Evolutionary conservation across 352 stramenopile species (phyloP).

Genomic region (Pythium sukuiense): DNA sequence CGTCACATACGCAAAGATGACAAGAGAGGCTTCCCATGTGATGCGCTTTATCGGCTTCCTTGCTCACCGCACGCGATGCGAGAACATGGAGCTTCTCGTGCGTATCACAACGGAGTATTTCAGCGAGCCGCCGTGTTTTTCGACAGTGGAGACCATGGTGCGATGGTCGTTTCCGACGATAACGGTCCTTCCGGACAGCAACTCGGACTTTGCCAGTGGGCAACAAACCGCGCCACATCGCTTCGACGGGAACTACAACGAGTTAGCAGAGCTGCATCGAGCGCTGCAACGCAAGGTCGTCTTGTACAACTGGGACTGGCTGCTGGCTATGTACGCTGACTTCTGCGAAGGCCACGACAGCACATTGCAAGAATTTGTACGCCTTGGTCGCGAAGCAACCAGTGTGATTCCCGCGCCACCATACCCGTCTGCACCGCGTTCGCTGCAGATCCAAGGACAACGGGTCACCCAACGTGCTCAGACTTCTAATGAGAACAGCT

Average conservation of each 20-base stretch:
- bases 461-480: too few relatives aligned
- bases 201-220: too few relatives aligned
- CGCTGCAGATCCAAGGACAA: too few relatives aligned
- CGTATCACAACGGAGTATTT: constrained; percentile 8
- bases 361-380: constrained; percentile 3
- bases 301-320: constrained; percentile 9
- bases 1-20: too few relatives aligned
- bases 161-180: constrained; percentile 2
- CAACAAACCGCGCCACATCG: too few relatives aligned
- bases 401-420: background rate
- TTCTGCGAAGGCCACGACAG: background rate
- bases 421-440: background rate
- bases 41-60: constrained; percentile 17
- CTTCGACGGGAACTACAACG: background rate
- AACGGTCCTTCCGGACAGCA: background rate
- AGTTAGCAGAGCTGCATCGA: background rate
- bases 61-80: background rate
- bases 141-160: constrained; percentile 4
- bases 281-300: background rate
- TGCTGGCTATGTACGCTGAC: constrained; percentile 14
- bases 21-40: constrained; percentile 1
- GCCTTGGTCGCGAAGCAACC: background rate
- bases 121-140: constrained; percentile 9
- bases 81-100: constrained; percentile 14
- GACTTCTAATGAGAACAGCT: too few relatives aligned